Evolutionary conservation across 148 eudicot species (phyloP).

Genomic region (Rhododendron mucronatum): DNA sequence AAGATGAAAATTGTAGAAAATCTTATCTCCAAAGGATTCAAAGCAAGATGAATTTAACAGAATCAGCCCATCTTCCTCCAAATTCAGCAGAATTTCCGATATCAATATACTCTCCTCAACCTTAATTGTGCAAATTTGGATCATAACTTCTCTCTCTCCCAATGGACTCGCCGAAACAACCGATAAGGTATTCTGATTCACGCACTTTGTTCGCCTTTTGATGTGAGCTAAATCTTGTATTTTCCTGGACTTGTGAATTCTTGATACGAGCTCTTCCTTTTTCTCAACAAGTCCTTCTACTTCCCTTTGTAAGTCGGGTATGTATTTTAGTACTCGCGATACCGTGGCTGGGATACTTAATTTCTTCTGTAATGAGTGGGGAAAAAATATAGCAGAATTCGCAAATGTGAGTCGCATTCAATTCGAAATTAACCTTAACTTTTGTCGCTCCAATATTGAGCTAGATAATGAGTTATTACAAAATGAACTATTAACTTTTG

Average conservation of each 20-base stretch:
- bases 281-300: slow-evolving; percentile 34
- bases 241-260: slow-evolving; percentile 8
- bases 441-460: neutral
- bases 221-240: neutral
- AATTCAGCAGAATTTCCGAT: slow-evolving; percentile 28
- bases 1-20: slow-evolving; percentile 60
- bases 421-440: neutral
- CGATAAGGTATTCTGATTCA: neutral
- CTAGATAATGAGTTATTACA: neutral
- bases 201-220: neutral
- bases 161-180: slow-evolving; percentile 28
- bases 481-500: too few species aligned
- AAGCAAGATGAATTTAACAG: slow-evolving; percentile 44
- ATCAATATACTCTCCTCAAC: slow-evolving; percentile 12
- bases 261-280: slow-evolving; percentile 41
- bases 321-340: slow-evolving; percentile 58
- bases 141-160: slow-evolving; percentile 33
- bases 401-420: neutral
- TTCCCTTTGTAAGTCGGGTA: slow-evolving; percentile 75
- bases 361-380: slow-evolving; percentile 49
- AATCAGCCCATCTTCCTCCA: slow-evolving; percentile 48
- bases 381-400: neutral
- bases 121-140: slow-evolving; percentile 44
- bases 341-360: slow-evolving; percentile 71
- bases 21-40: slow-evolving; percentile 40